These are phyloP conservation scores for Picea sitchensis DNA, from an alignment of 75 land plant species.

Conservation along the genomic window DNA sequence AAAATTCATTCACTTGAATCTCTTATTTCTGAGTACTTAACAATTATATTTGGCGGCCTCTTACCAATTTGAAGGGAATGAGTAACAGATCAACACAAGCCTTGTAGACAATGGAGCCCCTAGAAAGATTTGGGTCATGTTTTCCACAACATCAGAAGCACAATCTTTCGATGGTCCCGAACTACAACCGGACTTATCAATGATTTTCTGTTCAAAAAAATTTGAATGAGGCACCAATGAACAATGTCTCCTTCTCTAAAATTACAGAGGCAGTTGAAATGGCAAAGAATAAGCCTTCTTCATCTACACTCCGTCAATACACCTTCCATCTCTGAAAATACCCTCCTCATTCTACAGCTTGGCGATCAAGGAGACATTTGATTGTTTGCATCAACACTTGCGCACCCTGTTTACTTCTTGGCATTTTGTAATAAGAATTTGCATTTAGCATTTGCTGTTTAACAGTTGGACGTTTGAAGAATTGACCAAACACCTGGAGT, in stretches of 20 bases:
- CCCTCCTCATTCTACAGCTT: too few relatives aligned
- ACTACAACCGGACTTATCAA: neutral
- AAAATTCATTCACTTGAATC: neutral
- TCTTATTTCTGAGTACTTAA: neutral
- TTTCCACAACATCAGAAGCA: neutral
- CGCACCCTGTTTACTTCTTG: too few relatives aligned
- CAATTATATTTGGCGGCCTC: neutral
- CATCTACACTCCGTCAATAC: too few relatives aligned
- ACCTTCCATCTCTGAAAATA: too few relatives aligned
- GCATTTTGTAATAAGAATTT: too few relatives aligned
- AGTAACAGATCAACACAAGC: neutral
- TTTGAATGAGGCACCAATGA: neutral
- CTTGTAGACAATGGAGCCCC: neutral
- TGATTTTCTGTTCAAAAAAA: neutral
- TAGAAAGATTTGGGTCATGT: constrained; percentile 7
- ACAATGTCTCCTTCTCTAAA: neutral
- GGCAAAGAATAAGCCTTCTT: too few relatives aligned
- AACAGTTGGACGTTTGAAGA: too few relatives aligned
- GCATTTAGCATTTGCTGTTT: too few relatives aligned
- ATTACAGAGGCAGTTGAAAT: too few relatives aligned
- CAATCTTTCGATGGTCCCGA: neutral
- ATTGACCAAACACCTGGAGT: too few relatives aligned
- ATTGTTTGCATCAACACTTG: too few relatives aligned
- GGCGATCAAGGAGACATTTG: too few relatives aligned
- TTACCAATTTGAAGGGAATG: neutral